These are phyloP conservation scores for Fusarium pseudoanthophilum DNA, from an alignment of 2,329 filamentous ascomycete genomes.

Conservation along the genomic window DNA sequence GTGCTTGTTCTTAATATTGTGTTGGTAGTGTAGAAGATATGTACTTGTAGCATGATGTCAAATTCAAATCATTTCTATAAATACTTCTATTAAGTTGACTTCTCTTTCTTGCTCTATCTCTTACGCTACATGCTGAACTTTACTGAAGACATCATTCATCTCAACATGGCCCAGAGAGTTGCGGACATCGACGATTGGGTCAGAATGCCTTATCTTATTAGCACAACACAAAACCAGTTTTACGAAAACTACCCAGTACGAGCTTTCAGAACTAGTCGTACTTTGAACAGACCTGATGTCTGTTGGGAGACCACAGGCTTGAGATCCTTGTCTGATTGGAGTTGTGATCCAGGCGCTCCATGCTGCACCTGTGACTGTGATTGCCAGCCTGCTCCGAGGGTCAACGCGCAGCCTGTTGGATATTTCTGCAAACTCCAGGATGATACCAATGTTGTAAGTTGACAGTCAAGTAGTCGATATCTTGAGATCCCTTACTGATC, in stretches of 20 bases:
- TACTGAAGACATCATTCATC: neutral
- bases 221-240: neutral
- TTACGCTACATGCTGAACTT: neutral
- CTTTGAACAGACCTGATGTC: neutral
- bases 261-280: neutral
- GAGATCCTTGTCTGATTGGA: conserved; percentile 16
- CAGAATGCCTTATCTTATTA: neutral
- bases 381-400: neutral
- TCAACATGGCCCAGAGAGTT: conserved; percentile 24
- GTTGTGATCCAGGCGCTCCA: neutral
- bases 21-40: neutral
- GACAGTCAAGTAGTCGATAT: no score
- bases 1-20: conserved; percentile 7
- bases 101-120: neutral
- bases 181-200: conserved; percentile 19
- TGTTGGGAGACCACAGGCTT: conserved; percentile 13
- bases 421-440: neutral
- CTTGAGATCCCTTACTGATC: neutral
- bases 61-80: neutral
- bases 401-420: neutral
- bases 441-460: conserved; percentile 3
- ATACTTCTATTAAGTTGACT: no score
- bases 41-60: neutral
- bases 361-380: conserved; percentile 25
- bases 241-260: neutral